Conservation (phyloP, 306 rosid species). For the Vigna nakashimae region DNA sequence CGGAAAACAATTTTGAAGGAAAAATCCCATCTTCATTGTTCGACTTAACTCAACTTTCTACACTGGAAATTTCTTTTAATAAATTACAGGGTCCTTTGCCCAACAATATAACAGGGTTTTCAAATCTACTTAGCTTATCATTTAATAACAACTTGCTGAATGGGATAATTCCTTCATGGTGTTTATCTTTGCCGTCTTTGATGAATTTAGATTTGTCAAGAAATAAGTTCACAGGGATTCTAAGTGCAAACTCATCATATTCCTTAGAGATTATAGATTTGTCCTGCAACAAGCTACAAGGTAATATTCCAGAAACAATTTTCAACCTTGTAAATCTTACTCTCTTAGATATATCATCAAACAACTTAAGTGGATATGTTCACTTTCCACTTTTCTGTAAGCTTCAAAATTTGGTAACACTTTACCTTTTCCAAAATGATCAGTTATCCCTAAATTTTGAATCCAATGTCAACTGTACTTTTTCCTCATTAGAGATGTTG, state of each 20-base stretch:
- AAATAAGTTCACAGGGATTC: no score
- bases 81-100: not conserved
- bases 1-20: no score
- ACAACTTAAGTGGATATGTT: not conserved
- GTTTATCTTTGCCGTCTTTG: no score
- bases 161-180: conserved; percentile 12
- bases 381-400: not conserved
- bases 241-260: no score
- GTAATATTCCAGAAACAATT: no score
- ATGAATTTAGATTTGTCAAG: no score
- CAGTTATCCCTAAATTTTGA: not conserved
- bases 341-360: not conserved
- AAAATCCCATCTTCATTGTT: not conserved
- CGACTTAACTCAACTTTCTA: no score
- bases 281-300: no score
- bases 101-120: not conserved
- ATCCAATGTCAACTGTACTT: not conserved
- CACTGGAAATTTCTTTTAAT: not conserved
- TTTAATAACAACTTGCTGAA: not conserved
- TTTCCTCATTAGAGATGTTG: accelerated
- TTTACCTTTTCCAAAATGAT: not conserved
- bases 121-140: not conserved
- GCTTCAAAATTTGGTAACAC: not conserved
- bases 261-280: no score
- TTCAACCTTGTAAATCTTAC: not conserved